A percentile compares a stretch with the other conserved stretches of the same genome.
phyloP scores from a whole-genome alignment of 2,329 filamentous ascomycete species.

The Aspergillus terreus region DNA sequence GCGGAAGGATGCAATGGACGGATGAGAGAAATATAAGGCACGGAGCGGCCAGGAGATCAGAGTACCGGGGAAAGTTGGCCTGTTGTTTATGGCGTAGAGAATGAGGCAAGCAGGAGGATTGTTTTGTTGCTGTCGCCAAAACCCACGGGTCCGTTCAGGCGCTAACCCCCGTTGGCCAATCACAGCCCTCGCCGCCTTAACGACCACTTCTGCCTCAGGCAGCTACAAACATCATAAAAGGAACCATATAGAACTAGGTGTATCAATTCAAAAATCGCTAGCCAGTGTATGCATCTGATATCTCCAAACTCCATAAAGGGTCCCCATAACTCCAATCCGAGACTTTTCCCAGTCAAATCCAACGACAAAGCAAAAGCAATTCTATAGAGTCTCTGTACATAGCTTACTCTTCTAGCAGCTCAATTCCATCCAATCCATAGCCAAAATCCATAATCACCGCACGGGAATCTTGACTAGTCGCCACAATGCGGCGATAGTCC shows the following conservation, averaged over 20 bases:
- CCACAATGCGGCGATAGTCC: constrained; percentile 90
- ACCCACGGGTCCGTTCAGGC: constrained; percentile 19
- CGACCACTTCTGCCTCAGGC: constrained; percentile 5
- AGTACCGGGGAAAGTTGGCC: background rate
- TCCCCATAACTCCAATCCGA: background rate
- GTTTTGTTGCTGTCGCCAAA: constrained; percentile 26
- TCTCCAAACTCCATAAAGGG: background rate
- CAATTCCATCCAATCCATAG: constrained; percentile 52
- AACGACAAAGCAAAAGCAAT: background rate
- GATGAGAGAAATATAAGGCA: constrained; percentile 3
- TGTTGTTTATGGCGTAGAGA: constrained; percentile 13
- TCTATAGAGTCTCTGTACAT: background rate
- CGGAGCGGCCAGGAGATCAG: background rate
- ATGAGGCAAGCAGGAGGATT: constrained; percentile 13
- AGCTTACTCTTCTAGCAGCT: constrained; percentile 45
- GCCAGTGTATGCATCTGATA: constrained; percentile 1
- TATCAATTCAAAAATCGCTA: constrained; percentile 15
- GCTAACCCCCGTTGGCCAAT: constrained; percentile 20
- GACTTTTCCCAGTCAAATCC: background rate
- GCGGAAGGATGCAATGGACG: constrained; percentile 2
- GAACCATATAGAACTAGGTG: background rate
- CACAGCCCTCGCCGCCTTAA: constrained; percentile 6
- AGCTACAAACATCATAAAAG: background rate
- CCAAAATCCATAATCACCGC: constrained; percentile 94
- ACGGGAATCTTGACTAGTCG: constrained; percentile 89